Base-by-base conservation (phyloP, 2,329 filamentous ascomycete species). In the Alternaria brassicicola region DNA sequence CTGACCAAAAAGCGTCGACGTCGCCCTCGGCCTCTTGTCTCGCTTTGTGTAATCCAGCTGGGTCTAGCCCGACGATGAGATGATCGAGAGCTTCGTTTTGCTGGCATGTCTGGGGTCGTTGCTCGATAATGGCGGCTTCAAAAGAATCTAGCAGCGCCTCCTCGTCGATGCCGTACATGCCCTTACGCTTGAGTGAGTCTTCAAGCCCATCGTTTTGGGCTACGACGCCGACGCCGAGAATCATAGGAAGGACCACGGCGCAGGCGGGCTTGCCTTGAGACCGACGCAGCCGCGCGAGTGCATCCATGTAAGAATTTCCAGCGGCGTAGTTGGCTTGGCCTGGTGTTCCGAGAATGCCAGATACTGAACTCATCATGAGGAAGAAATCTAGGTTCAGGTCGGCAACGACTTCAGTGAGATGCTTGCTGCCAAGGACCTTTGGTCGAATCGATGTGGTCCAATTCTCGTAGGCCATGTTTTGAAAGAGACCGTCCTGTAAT, bases 241-340 rank as follows among this genome's bases (percentile, higher is more conserved):
- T 48, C 31, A 59, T 52, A 31, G 51, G 49, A 8, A 65, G 36
- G 1, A 56, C 61, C 2, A 66, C 52, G 4, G 41, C 6, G 23
- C 3, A 12, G 13, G 42, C 38, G 5, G 28, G 5, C 6, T 6
- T 2, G 2, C 28, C 28, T 30, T 30, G 6, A 6, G 8, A 7
- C 5, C 28, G 28, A 9, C 5, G 28, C 6, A 6, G 2, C 28
- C 5, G 2, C 9, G 28, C 28, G 6, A 30, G 28, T 2, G 6
- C 8, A 33, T 67, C 65, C 15, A 60, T 45, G 47, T 35, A 67
- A 21, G 45, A 33, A 39, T 59, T 60, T 36, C 31, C 65, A 7
- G 65, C 58, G 4, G 48, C 61, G 35, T 66, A 67, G 25, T 61
- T 52, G 30, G 49, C 30, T 33, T 67, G 65, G 15, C 55, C 52